Base-by-base conservation (phyloP, 2,329 filamentous ascomycete genomes). In the Didymella sp. region DNA sequence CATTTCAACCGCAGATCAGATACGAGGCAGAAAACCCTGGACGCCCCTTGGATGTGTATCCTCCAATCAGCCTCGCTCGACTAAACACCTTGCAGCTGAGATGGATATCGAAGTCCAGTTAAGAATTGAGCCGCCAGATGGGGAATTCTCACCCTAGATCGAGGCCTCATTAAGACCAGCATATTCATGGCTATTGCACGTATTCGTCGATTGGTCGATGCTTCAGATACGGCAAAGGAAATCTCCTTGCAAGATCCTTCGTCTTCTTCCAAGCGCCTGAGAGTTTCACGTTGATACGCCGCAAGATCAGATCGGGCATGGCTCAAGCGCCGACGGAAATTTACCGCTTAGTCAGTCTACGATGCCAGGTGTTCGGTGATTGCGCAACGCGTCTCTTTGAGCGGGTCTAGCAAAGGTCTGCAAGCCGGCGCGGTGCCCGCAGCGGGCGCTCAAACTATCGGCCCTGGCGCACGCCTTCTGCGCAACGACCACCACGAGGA, bases 361-460 rank as follows among this genome's bases (percentile, higher is more conserved):
- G 38, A 69, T 66, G 69, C 73, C 73, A 73, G 73, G 69, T 65
- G 66, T 68, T 71, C 72, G 73, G 73, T 71, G 70, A 75, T 75
- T 75, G 72, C 71, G 71, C 71, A 76, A 75, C 69, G 69, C 68
- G 61, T 63, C 43, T 61, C 61, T 60, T 55, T 12, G 33, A 25
- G 44, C 25, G 43, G 45, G 62, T 47, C 62, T 54, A 56, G 51
- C 35, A 54, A 40, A 46, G 42, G 56, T 49, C 53, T 55, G 63
- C 59, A 58, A 59, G 62, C 59, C 61, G 51, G 50, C 58, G 59
- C 52, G 42, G 57, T 53, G 53, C 56, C 63, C 57, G 60, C 58
- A 53, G 58, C 58, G 56, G 55, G 58, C 51, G 44, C 42, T 12
- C 56, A 55, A 58, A 60, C 60, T 53, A 61, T 64, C 54, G 56